Evolutionary conservation across 441 rosid genomes (phyloP).

Genomic region (Euphorbia schlechtendalii): DNA sequence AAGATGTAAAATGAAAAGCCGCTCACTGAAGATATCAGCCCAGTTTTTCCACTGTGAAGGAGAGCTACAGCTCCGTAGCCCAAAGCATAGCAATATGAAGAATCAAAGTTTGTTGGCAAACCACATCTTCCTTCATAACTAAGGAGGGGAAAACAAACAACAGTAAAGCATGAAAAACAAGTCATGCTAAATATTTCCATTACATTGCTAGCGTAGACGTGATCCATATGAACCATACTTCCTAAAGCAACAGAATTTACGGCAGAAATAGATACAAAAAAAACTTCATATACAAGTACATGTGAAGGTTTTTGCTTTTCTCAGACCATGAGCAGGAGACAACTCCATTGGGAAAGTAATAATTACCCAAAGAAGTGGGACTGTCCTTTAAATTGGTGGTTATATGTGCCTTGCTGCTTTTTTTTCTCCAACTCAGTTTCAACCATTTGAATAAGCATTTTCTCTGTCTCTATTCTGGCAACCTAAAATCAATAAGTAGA

Average conservation of each 20-base stretch:
- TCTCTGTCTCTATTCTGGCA: slow-evolving; percentile 97
- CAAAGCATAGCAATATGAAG: slow-evolving; percentile 87
- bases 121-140: slow-evolving; percentile 77
- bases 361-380: slow-evolving; percentile 96
- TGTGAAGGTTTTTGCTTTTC: not conserved
- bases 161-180: not conserved
- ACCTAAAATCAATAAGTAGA: slow-evolving; percentile 46
- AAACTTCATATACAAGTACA: not conserved
- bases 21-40: slow-evolving; percentile 83
- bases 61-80: slow-evolving; percentile 88
- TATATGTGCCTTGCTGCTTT: slow-evolving; percentile 70
- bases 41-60: slow-evolving; percentile 78
- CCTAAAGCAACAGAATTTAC: not conserved
- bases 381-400: slow-evolving; percentile 70
- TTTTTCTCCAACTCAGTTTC: slow-evolving; percentile 91
- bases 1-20: not conserved
- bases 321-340: not conserved
- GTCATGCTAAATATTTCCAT: slow-evolving; percentile 2
- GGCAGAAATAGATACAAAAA: not conserved
- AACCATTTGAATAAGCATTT: slow-evolving; percentile 99
- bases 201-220: not conserved
- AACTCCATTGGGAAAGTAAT: not conserved
- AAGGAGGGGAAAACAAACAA: not conserved
- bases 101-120: slow-evolving; percentile 90
- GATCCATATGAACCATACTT: too few species aligned